Evolutionary conservation across 257 asterid genomes (phyloP), one percentile per base, ranked within the genome.

Genomic region (Ilex asprella): DNA sequence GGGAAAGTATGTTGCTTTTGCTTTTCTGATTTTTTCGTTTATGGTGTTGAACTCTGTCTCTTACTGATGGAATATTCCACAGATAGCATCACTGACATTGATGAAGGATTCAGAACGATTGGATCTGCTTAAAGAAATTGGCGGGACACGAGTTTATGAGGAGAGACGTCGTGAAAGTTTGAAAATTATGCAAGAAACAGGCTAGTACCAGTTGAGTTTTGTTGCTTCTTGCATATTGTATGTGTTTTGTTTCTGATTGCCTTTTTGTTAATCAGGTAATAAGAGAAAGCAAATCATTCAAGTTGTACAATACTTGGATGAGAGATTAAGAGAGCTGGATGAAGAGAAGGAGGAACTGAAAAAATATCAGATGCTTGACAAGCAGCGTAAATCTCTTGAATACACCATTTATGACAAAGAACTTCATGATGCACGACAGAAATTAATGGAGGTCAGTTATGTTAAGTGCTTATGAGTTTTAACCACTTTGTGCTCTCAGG

Each of bases 141-240:
- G 99, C 58, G 99, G 99, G 56, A 89, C 99, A 65, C 87, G 99
- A 69, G 99, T 93, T 65, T 93, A 93, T 69, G 99, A 93, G 71
- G 99, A 93, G 82, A 86, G 99, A 79, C 93, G 97, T 43, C 95
- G 91, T 59, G 99, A 93, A 87, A 93, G 97, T 76, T 80, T 87
- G 86, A 93, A 89, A 76, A 93, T 93, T 77, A 82, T 93, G 99
- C 94, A 89, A 74, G 99, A 93, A 62, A 93, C 96, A 51, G 95
- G 99, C 69, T 80, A 75, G 86, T 79, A 66, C 56, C 63, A 32
- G 60, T 60, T 66, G 31, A 66, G 31, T 16, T 21, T 43, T 21
- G 52, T 56, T 70, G 54, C 56, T 76, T 75, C 62, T 71, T 58
- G 61, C 55, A 35, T 58, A n/a, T 46, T 39, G 31, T 65, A 14